These are phyloP conservation scores for Rhododendron henanense DNA, from an alignment of 148 eudicot species.

Conservation along the genomic window DNA sequence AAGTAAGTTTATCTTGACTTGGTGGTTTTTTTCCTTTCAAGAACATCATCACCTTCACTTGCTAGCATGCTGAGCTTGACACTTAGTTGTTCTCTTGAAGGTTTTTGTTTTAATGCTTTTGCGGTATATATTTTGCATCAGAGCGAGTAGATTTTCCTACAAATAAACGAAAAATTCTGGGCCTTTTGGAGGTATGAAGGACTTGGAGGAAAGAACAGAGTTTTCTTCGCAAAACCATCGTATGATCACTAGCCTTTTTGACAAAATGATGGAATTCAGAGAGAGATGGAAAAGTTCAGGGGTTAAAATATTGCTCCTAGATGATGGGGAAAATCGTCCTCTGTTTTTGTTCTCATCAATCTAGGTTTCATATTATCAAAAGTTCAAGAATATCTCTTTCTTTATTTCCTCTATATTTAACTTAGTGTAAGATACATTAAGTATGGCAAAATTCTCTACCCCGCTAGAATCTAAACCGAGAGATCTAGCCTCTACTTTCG, in stretches of 20 bases:
- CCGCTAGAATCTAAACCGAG: not conserved
- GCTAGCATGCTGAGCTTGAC: not conserved
- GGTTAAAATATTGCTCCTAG: not conserved
- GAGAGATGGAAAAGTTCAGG: not conserved
- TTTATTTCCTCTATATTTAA: not conserved
- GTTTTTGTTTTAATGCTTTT: not conserved
- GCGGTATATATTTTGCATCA: not conserved
- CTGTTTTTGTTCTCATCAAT: not conserved
- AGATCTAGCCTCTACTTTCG: not conserved
- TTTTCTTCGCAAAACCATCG: not conserved
- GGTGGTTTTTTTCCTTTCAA: not conserved
- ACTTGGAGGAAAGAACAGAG: not conserved
- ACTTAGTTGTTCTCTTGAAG: not conserved
- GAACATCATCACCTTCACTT: not conserved
- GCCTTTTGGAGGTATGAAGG: not conserved
- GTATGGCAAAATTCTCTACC: not conserved
- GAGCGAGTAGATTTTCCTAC: not conserved
- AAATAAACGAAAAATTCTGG: not conserved
- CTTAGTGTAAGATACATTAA: not conserved
- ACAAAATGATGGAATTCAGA: not conserved
- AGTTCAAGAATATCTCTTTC: not conserved
- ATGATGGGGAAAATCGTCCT: not conserved
- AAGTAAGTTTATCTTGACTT: constrained; percentile 30
- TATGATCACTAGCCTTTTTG: not conserved
- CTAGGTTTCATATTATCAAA: not conserved